These are phyloP conservation scores for Artemisia annua DNA, from an alignment of 129 eudicot genomes.

Conservation along the genomic window DNA sequence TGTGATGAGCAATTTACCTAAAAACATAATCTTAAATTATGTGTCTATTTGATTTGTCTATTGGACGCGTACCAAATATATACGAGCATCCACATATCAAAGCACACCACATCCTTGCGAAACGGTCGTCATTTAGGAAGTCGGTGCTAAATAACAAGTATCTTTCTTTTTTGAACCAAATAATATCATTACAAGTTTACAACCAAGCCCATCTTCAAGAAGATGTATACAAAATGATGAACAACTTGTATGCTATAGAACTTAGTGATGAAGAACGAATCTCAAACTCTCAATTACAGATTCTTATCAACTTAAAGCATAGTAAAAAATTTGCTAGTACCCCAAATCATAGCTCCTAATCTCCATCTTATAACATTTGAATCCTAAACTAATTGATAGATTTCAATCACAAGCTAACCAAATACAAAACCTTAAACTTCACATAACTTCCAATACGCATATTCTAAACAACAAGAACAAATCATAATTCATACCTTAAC, in stretches of 20 bases:
- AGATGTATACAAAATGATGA: no score
- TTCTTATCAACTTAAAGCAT: neutral
- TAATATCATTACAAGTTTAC: no score
- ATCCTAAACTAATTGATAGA: conserved; percentile 7
- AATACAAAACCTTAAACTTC: conserved; percentile 7
- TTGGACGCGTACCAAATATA: no score
- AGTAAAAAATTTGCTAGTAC: neutral
- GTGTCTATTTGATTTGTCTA: no score
- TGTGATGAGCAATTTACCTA: neutral
- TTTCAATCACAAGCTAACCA: conserved; percentile 2
- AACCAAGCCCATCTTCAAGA: no score
- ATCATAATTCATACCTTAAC: conserved; percentile 25
- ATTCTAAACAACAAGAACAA: neutral
- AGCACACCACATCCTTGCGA: no score
- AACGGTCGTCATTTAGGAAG: no score
- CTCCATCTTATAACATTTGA: conserved; percentile 12
- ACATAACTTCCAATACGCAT: neutral
- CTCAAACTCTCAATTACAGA: neutral
- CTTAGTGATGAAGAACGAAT: no score
- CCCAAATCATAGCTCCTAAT: conserved; percentile 10
- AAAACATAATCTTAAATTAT: neutral
- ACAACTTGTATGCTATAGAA: no score
- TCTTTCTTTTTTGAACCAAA: no score
- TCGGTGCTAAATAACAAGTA: no score
- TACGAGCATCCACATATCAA: no score